Evolutionary conservation across 257 asterid genomes (phyloP), one percentile per base, ranked within the genome.

Genomic region (Striga asiatica): DNA sequence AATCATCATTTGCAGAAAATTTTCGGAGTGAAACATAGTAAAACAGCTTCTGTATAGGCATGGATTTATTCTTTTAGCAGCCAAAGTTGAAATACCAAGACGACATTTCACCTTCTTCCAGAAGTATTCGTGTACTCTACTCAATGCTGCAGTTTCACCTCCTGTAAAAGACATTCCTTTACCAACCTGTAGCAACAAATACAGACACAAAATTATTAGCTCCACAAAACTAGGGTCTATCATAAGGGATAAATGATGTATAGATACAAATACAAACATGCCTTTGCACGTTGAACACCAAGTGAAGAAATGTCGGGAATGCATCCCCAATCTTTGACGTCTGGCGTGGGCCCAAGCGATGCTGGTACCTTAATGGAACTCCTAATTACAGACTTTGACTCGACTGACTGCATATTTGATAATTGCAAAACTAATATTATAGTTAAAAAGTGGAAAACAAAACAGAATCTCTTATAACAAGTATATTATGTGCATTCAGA

Each of bases 81-180:
- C n/a, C n/a, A n/a, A n/a, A n/a, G n/a, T n/a, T 5, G 3, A 43
- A 2, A 46, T 10, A 22, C 14, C 43, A 21, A 47, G 34, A 14
- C 13, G 42, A 8, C 3, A 51, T 14, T 71, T 60, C 60, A 75
- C 98, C 93, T 91, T 87, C 68, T 79, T 84, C 98, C 98, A 91
- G 73, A 91, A 80, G 74, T 87, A 87, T 67, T 91, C 98, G 7
- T 82, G 73, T 51, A 87, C 78, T 72, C 96, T 71, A 66, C 93
- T 76, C 51, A 91, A 54, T 4, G 94, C 96, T 6, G 89, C 98
- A 66, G 76, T 82, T 74, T 91, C 98, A 67, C 97, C 98, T 8
- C 98, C 98, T 2, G 75, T 60, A 69, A 87, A 91, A 24, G 65
- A 62, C 95, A 91, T 74, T 69, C 98, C 98, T 74, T 75, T 80